Conservation (phyloP, 805 yeast genomes). For the Debaryomyces maramus region DNA sequence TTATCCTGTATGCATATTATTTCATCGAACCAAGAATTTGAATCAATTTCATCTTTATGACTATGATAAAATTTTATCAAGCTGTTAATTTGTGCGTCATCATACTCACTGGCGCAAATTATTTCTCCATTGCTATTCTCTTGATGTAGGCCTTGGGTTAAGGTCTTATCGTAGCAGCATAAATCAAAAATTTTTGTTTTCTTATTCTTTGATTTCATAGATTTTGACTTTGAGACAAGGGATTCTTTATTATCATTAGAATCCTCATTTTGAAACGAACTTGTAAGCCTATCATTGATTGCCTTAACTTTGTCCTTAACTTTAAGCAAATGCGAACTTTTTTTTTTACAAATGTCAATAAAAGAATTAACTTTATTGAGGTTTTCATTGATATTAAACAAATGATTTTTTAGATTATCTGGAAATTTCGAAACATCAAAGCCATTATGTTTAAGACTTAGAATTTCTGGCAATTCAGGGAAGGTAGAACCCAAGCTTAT, state of each 20-base stretch:
- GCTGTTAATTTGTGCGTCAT: conserved; percentile 15
- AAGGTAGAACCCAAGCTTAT: conserved; percentile 32
- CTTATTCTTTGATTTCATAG: conserved; percentile 17
- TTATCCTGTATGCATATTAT: conserved; percentile 52
- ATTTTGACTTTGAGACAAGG: conserved; percentile 9
- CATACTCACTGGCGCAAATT: conserved; percentile 6
- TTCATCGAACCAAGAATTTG: conserved; percentile 14
- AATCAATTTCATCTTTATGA: conserved; percentile 14
- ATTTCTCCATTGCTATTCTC: conserved; percentile 5
- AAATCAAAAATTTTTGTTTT: conserved; percentile 45
- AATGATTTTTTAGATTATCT: conserved; percentile 14
- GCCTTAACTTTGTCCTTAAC: conserved; percentile 37
- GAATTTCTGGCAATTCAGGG: conserved; percentile 44
- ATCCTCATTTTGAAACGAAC: conserved; percentile 6
- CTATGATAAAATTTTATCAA: conserved; percentile 11
- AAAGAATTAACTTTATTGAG: conserved; percentile 13
- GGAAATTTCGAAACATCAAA: conserved; percentile 17
- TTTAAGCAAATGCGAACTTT: conserved; percentile 23
- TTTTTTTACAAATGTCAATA: conserved; percentile 14
- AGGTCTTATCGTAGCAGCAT: conserved; percentile 50
- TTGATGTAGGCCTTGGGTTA: conserved; percentile 8
- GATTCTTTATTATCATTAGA: conserved; percentile 14
- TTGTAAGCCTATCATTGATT: conserved; percentile 36
- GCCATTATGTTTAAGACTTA: conserved; percentile 17
- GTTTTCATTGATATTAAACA: conserved; percentile 20